Evolutionary conservation across 768 basidiomycete genomes (phyloP).

Genomic region (Psilocybe azurescens): DNA sequence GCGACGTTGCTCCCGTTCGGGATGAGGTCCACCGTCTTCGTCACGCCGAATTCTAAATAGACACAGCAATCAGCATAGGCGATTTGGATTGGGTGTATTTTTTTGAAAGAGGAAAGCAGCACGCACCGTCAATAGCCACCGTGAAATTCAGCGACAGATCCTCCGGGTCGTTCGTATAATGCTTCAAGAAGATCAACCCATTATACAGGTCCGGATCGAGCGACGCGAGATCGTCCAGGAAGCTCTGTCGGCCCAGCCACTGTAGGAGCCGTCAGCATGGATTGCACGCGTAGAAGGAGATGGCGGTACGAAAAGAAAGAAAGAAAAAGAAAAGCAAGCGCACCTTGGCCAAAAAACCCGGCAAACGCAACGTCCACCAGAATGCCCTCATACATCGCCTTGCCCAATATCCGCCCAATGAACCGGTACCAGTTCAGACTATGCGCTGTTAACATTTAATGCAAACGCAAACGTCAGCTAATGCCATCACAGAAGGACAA

Average conservation of each 20-base stretch:
- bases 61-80: not conserved
- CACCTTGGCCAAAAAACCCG: conserved; percentile 86
- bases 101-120: no score
- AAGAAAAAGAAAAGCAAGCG: conserved; percentile 4
- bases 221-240: conserved; percentile 90
- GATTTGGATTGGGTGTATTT: no score
- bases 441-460: conserved; percentile 53
- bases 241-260: conserved; percentile 94
- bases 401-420: conserved; percentile 92
- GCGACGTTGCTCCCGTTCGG: conserved; percentile 23
- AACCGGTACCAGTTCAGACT: conserved; percentile 93
- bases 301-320: conserved; percentile 43
- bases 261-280: conserved; percentile 27
- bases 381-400: conserved; percentile 96
- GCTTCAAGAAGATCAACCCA: conserved; percentile 91
- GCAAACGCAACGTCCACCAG: conserved; percentile 95
- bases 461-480: no score
- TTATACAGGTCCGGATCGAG: conserved; percentile 93
- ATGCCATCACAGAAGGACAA: not conserved
- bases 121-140: conserved; percentile 87
- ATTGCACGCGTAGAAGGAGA: not conserved
- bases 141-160: conserved; percentile 92
- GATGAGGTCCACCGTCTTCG: conserved; percentile 24
- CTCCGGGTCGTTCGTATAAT: conserved; percentile 84
- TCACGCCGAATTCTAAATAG: conserved; percentile 22